phyloP scores from a whole-genome alignment of 2,329 filamentous ascomycete species.

The Sclerotinia subarctica region DNA sequence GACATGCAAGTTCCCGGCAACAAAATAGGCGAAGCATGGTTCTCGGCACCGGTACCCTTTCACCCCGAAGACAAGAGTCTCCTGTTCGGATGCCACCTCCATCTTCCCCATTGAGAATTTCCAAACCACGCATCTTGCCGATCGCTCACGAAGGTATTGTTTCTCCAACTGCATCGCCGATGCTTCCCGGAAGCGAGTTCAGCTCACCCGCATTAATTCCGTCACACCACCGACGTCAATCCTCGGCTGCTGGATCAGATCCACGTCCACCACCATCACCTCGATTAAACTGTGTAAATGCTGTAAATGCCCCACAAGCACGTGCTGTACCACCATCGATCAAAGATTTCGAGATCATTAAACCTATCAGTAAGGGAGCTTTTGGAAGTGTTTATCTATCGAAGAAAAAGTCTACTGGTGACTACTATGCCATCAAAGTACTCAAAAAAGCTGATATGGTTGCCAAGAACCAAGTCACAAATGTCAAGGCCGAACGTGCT shows the following conservation, averaged over 20 bases:
- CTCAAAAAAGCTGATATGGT: constrained; percentile 99
- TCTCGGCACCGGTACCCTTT: constrained; percentile 67
- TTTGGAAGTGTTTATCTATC: constrained; percentile 97
- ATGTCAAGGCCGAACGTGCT: constrained; percentile 95
- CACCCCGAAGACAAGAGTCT: constrained; percentile 82
- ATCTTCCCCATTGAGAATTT: constrained; percentile 81
- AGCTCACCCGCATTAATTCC: constrained; percentile 66
- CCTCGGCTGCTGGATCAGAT: constrained; percentile 78
- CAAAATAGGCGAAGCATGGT: constrained; percentile 85
- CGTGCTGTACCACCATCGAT: constrained; percentile 91
- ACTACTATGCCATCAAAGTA: constrained; percentile 98
- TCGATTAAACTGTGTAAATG: constrained; percentile 68
- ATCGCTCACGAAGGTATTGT: constrained; percentile 62
- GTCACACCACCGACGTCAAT: constrained; percentile 80
- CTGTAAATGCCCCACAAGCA: constrained; percentile 76
- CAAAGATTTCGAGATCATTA: constrained; percentile 99
- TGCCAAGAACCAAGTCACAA: constrained; percentile 98
- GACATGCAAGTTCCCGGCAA: constrained; percentile 75
- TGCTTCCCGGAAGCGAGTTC: constrained; percentile 79
- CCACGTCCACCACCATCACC: constrained; percentile 73
- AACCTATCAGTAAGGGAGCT: constrained; percentile 97
- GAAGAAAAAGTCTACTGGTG: constrained; percentile 97
- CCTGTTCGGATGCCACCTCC: constrained; percentile 73
- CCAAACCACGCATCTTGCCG: constrained; percentile 68
- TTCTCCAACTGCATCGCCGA: constrained; percentile 87